Evolutionary conservation across 2,329 filamentous ascomycete species (phyloP).

Genomic region (Aspergillus sojae): DNA sequence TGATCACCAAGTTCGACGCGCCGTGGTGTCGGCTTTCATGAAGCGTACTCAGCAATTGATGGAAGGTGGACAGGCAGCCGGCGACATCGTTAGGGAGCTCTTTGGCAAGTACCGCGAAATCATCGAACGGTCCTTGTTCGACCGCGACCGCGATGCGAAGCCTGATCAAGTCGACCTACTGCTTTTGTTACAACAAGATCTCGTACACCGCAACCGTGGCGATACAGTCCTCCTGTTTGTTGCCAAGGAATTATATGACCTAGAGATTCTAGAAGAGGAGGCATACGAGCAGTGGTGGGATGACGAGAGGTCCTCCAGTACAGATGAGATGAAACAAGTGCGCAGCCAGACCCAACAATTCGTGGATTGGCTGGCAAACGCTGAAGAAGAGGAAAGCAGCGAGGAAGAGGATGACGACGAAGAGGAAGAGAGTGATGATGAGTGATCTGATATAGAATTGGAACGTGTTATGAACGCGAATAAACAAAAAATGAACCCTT

Average conservation of each 20-base stretch:
- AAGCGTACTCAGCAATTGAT: conserved; percentile 76
- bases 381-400: conserved; percentile 69
- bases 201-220: conserved; percentile 66
- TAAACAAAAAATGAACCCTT: not conserved
- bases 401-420: conserved; percentile 47
- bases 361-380: conserved; percentile 82
- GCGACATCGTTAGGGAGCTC: conserved; percentile 65
- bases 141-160: conserved; percentile 55
- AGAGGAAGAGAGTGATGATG: conserved; percentile 22
- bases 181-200: conserved; percentile 77
- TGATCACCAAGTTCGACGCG: conserved; percentile 82
- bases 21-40: conserved; percentile 82
- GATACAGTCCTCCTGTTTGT: conserved; percentile 73
- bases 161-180: conserved; percentile 83
- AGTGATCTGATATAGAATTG: conserved; percentile 11
- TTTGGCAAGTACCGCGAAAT: conserved; percentile 67
- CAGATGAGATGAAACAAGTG: conserved; percentile 69
- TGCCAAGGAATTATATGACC: conserved; percentile 80
- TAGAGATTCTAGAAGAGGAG: conserved; percentile 86
- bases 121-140: conserved; percentile 62
- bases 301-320: conserved; percentile 68
- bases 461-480: not conserved
- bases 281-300: conserved; percentile 88
- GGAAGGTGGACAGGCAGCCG: conserved; percentile 58
- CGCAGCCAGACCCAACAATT: conserved; percentile 75